Percentiles rank a stretch among this genome's conserved stretches.
These are phyloP conservation scores for Chrysochromulina parva DNA, from an alignment of 78 protist species.

Conservation along the genomic window DNA sequence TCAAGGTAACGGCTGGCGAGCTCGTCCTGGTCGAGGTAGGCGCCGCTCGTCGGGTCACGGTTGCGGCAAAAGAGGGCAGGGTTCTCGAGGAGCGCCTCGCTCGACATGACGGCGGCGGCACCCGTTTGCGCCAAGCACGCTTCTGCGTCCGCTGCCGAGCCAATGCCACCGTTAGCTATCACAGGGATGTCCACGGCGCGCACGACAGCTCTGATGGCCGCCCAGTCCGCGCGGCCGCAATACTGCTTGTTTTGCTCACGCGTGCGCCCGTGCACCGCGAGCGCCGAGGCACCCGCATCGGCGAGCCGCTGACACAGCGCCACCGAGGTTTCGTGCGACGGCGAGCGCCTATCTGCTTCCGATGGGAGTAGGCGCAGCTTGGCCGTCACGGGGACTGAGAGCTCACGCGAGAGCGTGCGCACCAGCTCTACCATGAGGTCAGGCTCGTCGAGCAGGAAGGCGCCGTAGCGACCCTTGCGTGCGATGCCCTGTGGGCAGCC, in stretches of 20 bases:
- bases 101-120: constrained; percentile 71
- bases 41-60: no score
- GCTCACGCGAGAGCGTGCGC: background rate
- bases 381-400: constrained; percentile 35
- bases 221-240: constrained; percentile 70
- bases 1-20: no score
- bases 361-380: background rate
- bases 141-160: constrained; percentile 18
- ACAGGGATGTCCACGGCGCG: constrained; percentile 67
- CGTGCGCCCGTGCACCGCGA: constrained; percentile 30
- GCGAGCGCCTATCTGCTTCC: no score
- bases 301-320: background rate
- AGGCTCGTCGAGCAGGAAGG: constrained; percentile 47
- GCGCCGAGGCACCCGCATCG: background rate
- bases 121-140: constrained; percentile 63
- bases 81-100: constrained; percentile 21
- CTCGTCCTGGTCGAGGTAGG: no score
- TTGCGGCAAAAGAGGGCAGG: constrained; percentile 16
- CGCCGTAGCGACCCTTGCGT: constrained; percentile 51
- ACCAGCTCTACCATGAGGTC: constrained; percentile 20
- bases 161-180: constrained; percentile 78
- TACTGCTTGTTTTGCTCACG: background rate
- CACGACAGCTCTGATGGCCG: constrained; percentile 39
- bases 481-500: constrained; percentile 65
- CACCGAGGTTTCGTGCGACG: no score